Percentiles rank a stretch among this genome's conserved stretches.
phyloP scores from a whole-genome alignment of 108 stramenopile genomes.

The Schizochytrium sp. region DNA sequence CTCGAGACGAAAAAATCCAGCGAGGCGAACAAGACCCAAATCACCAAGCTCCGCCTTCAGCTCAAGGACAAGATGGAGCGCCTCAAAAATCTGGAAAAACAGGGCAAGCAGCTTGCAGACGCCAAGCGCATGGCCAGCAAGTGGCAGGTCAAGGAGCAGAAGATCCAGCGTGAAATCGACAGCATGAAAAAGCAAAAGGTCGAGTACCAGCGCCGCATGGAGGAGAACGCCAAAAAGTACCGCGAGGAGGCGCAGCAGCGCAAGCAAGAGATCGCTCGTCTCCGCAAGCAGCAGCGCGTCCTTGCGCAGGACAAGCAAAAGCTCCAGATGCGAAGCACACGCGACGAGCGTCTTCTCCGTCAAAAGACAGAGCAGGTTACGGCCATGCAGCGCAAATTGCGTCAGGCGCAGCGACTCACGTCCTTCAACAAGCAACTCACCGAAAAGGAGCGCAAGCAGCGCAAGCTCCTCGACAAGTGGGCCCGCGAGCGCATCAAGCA shows the following conservation, averaged over 20 bases:
- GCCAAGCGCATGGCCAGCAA: constrained; percentile 15
- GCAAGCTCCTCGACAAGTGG: not conserved
- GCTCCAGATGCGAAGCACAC: not conserved
- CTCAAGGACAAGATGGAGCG: constrained; percentile 15
- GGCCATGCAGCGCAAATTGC: constrained; percentile 4
- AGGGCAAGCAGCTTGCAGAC: constrained; percentile 12
- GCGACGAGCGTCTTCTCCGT: not conserved
- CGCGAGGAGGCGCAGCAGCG: not conserved
- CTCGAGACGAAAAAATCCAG: not conserved
- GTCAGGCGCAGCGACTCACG: constrained; percentile 2
- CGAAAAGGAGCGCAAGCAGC: constrained; percentile 18
- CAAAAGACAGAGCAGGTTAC: constrained; percentile 24
- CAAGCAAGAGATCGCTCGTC: not conserved
- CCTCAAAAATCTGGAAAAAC: not conserved
- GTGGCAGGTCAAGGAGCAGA: not conserved
- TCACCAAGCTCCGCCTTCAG: not conserved
- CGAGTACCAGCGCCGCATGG: not conserved
- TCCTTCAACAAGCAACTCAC: constrained; percentile 1
- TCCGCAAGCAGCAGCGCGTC: not conserved
- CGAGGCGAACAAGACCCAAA: not conserved
- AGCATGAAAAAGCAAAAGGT: constrained; percentile 15
- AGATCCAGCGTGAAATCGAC: not conserved
- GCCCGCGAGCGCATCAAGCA: constrained; percentile 14
- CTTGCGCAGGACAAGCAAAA: not conserved
- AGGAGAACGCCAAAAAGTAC: constrained; percentile 22